These are phyloP conservation scores for Inga leiocalycina DNA, from an alignment of 306 rosid species.

Conservation along the genomic window DNA sequence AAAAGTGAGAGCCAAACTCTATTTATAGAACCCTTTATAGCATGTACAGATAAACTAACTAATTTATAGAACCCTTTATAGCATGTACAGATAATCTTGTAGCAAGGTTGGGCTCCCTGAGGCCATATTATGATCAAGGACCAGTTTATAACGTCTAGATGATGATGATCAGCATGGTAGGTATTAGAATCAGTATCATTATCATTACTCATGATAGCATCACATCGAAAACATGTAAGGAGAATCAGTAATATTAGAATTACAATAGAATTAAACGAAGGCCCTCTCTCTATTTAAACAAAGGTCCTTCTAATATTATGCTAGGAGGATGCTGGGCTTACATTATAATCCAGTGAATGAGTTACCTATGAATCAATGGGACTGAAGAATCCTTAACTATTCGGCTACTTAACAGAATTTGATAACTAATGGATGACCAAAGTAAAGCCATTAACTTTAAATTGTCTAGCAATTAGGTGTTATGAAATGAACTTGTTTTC, in stretches of 20 bases:
- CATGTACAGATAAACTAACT: conserved; percentile 64
- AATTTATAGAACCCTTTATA: no score
- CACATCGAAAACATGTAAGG: no score
- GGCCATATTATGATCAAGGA: conserved; percentile 62
- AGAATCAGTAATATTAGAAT: no score
- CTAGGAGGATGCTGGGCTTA: no score
- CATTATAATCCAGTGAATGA: no score
- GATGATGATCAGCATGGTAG: conserved; percentile 10
- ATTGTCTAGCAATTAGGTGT: not conserved
- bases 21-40: no score
- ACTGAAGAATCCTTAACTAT: not conserved
- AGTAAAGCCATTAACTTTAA: not conserved
- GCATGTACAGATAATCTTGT: conserved; percentile 69
- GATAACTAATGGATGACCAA: conserved; percentile 11
- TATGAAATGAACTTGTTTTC: not conserved
- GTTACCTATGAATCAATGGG: not conserved
- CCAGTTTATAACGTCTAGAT: conserved; percentile 19
- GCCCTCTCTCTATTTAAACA: no score
- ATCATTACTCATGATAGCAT: no score
- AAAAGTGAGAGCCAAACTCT: no score
- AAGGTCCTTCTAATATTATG: no score
- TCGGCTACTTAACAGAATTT: not conserved
- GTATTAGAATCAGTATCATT: no score
- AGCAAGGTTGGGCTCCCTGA: conserved; percentile 65
- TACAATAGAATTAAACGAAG: no score